Conservation (phyloP, 1,139 yeast genomes). For the Dujonia santamariae region DNA sequence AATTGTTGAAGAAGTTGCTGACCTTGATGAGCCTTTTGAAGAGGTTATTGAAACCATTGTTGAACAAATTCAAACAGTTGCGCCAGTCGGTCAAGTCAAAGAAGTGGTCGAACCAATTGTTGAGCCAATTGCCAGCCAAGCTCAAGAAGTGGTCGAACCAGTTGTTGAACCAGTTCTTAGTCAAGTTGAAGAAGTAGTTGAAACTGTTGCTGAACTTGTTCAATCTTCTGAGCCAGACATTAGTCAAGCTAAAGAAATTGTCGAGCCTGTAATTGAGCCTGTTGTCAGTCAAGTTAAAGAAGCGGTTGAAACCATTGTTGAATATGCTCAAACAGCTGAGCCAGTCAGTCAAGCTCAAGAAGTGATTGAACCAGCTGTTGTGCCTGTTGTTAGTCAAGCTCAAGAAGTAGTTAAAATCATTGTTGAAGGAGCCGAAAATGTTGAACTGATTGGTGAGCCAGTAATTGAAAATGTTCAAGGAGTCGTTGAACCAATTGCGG, state of each 20-base stretch:
- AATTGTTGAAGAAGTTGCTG: not conserved
- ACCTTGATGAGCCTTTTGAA: not conserved
- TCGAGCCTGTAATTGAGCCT: not conserved
- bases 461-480: too few relatives aligned
- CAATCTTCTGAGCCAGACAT: conserved; percentile 1
- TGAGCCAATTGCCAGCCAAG: not conserved
- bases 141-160: not conserved
- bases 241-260: not conserved
- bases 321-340: not conserved
- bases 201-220: not conserved
- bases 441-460: too few relatives aligned
- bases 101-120: not conserved
- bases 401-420: not conserved
- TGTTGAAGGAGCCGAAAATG: not conserved
- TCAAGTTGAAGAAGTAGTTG: conserved; percentile 6
- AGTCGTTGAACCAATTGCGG: too few relatives aligned
- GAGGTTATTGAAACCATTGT: not conserved
- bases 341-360: not conserved
- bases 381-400: conserved; percentile 1
- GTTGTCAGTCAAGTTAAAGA: not conserved
- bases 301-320: not conserved
- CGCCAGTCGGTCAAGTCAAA: too few relatives aligned
- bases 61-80: not conserved
- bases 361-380: conserved; percentile 4
- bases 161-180: too few relatives aligned